Base-by-base conservation (phyloP, 2,329 filamentous ascomycete genomes). In the Botrytis deweyae region DNA sequence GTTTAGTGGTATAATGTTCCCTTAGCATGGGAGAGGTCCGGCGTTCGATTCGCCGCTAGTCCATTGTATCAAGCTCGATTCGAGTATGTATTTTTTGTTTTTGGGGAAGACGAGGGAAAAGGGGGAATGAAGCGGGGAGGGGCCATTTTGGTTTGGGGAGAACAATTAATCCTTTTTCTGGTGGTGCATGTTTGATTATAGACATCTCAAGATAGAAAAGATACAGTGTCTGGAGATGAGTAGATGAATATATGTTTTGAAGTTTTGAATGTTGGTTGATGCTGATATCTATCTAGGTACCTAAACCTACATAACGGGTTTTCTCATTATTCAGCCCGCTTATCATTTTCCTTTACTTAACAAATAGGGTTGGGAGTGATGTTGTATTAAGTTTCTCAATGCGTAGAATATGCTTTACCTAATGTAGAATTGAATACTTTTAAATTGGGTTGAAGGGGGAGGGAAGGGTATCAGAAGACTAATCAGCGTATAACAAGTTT, bases 81-180 rank as follows among this genome's bases (percentile, higher is more conserved):
- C 1, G 49, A 16, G 25, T 1, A 3, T 3, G 1, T 0, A 0
- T n/a, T n/a, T 52, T 55, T n/a, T 14, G 4, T 16, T 55, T 2
- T n/a, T 3, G 1, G 10, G 22, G 49, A 7, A n/a, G 25, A 55
- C 12, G 49, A 52, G 25, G 25, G 4, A 29, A 33, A 20, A 33
- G 16, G 16, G 16, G n/a, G 16, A 1, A n/a, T 52, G 1, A n/a
- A 58, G n/a, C 8, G n/a, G 14, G 2, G 3, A 29, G 7, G 29
- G 8, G 33, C 3, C 33, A 33, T 20, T 33, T 20, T 1, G 55
- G 14, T 25, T 22, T 40, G n/a, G 5, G 59, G 59, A 12, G 22
- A 16, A 1, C n/a, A n/a, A 7, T 16, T 25, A 7, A 16, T 55
- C 16, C 12, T 14, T 55, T 25, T 16, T 16, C 2, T 14, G 25